Conservation (phyloP, 108 stramenopile species). For the Schizochytrium sp. region DNA sequence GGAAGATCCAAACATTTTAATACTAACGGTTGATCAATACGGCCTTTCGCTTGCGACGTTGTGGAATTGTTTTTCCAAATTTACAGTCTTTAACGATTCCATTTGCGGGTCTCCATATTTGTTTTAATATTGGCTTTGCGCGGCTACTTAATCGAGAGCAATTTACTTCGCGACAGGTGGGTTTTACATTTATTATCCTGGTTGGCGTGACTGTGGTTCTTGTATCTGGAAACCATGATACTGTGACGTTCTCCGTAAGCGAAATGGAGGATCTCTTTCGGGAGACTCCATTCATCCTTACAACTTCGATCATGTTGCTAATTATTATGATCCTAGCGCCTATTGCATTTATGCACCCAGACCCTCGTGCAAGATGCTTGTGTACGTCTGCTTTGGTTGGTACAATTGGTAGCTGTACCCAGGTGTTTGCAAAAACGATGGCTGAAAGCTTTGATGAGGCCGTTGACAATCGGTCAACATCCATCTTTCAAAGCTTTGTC, state of each 20-base stretch:
- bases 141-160: background rate
- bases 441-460: slow-evolving; percentile 34
- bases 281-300: slow-evolving; percentile 12
- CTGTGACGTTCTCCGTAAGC: background rate
- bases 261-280: slow-evolving; percentile 40
- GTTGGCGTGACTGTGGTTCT: slow-evolving; percentile 57
- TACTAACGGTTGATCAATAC: too few species aligned
- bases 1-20: too few species aligned
- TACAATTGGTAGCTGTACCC: slow-evolving; percentile 4
- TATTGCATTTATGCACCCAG: background rate
- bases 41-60: too few species aligned
- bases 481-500: slow-evolving; percentile 12
- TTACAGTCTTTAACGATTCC: slow-evolving; percentile 56
- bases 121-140: slow-evolving; percentile 60
- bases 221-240: slow-evolving; percentile 50
- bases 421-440: slow-evolving; percentile 37
- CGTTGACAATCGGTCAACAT: background rate
- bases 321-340: background rate
- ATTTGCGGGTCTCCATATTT: slow-evolving; percentile 56
- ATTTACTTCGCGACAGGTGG: slow-evolving; percentile 15
- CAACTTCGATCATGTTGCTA: background rate
- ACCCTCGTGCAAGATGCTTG: background rate
- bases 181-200: slow-evolving; percentile 46
- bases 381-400: slow-evolving; percentile 5
- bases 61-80: background rate